A percentile compares a stretch with the other conserved stretches of the same genome.
These are phyloP conservation scores for Exserohilum turcica DNA, from an alignment of 2,329 filamentous ascomycete genomes.

Conservation along the genomic window DNA sequence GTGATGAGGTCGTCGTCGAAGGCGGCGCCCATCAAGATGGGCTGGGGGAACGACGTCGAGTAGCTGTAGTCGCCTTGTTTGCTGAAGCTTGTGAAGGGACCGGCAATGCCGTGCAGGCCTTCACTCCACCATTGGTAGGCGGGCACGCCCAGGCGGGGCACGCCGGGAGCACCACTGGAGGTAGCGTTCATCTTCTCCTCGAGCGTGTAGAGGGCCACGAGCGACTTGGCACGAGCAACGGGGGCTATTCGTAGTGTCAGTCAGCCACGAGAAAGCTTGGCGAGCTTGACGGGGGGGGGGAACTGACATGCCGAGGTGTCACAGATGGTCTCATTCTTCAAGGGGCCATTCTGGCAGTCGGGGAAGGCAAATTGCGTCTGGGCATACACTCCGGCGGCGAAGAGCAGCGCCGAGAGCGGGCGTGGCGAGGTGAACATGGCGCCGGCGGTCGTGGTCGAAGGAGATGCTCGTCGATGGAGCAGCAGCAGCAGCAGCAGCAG, in stretches of 20 bases:
- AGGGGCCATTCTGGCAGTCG: slow-evolving; percentile 58
- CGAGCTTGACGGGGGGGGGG: not conserved
- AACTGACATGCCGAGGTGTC: slow-evolving; percentile 49
- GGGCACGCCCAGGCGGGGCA: slow-evolving; percentile 60
- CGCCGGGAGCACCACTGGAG: slow-evolving; percentile 50
- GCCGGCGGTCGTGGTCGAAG: not conserved
- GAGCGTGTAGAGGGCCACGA: slow-evolving; percentile 34
- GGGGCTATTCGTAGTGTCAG: slow-evolving; percentile 27
- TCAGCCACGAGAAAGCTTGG: not conserved
- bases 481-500: too few relatives aligned
- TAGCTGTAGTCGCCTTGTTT: slow-evolving; percentile 61
- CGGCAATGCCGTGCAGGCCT: slow-evolving; percentile 51
- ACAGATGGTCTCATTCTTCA: slow-evolving; percentile 59
- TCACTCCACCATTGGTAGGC: slow-evolving; percentile 58
- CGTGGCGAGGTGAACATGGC: slow-evolving; percentile 18
- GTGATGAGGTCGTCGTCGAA: slow-evolving; percentile 68
- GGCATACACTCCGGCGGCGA: slow-evolving; percentile 23
- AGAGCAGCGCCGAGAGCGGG: slow-evolving; percentile 14
- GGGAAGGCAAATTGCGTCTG: slow-evolving; percentile 48
- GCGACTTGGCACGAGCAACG: slow-evolving; percentile 29
- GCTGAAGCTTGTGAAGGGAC: slow-evolving; percentile 62
- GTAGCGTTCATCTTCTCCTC: slow-evolving; percentile 59
- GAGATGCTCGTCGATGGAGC: not conserved
- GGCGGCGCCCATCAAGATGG: slow-evolving; percentile 66
- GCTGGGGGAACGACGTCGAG: slow-evolving; percentile 69